phyloP scores from a whole-genome alignment of 495 filamentous ascomycete genomes.

The Aspergillus ellipticus region DNA sequence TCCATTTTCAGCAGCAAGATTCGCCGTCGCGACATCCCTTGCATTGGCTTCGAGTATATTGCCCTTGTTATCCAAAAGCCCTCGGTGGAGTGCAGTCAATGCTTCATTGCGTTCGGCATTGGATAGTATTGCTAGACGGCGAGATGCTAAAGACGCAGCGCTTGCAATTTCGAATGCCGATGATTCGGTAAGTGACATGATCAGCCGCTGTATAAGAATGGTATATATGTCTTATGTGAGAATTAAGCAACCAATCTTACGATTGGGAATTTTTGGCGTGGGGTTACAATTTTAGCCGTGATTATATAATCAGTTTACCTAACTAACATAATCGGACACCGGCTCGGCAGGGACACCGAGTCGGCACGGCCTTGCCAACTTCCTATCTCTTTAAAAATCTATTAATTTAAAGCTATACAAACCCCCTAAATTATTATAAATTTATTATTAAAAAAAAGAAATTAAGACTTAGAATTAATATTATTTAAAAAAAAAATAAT shows the following conservation, averaged over 20 bases:
- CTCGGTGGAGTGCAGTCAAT: constrained; percentile 73
- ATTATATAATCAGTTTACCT: too few species aligned
- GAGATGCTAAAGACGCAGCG: constrained; percentile 67
- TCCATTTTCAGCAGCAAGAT: constrained; percentile 66
- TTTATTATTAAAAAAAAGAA: too few species aligned
- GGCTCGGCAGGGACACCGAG: too few species aligned
- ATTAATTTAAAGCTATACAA: too few species aligned
- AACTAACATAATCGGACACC: too few species aligned
- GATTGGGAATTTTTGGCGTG: background rate
- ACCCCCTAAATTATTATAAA: too few species aligned
- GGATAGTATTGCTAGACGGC: constrained; percentile 62
- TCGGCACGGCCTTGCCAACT: too few species aligned
- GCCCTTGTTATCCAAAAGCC: constrained; percentile 61
- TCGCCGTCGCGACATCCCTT: constrained; percentile 71
- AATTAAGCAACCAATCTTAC: too few species aligned
- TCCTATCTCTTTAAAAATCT: too few species aligned
- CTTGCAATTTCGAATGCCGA: constrained; percentile 62
- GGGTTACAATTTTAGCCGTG: too few species aligned
- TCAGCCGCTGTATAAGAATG: background rate
- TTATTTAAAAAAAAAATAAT: too few species aligned
- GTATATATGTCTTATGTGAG: background rate
- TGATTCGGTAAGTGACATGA: constrained; percentile 75
- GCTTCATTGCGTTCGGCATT: constrained; percentile 72
- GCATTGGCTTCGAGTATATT: constrained; percentile 83
- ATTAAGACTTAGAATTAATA: too few species aligned